Evolutionary conservation across 169 alveolate genomes (phyloP), one percentile per base, ranked within the genome.

Genomic region (Babesia ovata): DNA sequence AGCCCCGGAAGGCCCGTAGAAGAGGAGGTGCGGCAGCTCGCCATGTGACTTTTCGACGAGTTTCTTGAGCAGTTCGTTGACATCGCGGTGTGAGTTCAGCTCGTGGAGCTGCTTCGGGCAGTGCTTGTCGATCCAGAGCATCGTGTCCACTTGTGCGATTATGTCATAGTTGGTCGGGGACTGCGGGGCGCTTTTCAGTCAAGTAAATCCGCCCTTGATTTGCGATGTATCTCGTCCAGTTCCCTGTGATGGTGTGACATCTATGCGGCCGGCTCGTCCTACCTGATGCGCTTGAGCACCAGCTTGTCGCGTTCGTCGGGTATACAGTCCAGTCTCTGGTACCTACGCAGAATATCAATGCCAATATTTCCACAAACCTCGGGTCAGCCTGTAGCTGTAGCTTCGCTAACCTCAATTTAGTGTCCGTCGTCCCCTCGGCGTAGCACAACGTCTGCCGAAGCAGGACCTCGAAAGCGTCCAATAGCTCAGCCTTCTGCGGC

Each of bases 1-100:
- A n/a, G 98, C 96, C 28, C 99, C 99, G 22, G 97, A 93, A 0
- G 99, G 98, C 11, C 99, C 99, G 85, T 97, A 97, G 90, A 97
- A 95, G 39, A 97, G 95, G 24, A 97, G 85, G 78, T 97, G 99
- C 21, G 99, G 99, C 70, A 96, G 91, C 88, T 94, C 98, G 36
- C 93, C 95, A 70, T 93, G 91, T 22, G 94, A 85, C 61, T 85
- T 87, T 60, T 85, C 63, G 22, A 95, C 93, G 14, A 97, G 91
- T 72, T 94, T 92, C 36, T 66, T 78, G 36, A 97, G 85, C 46
- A 95, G 86, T 26, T 88, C 87, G 17, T 94, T 92, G 53, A 94
- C 84, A 29, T 86, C 93, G 61, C 87, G 90, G 87, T 97, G 96
- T 65, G 94, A 94, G 17, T 76, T 84, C 66, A 95, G 86, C 28